Evolutionary conservation across 2,329 filamentous ascomycete genomes (phyloP).

Genomic region (Fusarium annulatum): DNA sequence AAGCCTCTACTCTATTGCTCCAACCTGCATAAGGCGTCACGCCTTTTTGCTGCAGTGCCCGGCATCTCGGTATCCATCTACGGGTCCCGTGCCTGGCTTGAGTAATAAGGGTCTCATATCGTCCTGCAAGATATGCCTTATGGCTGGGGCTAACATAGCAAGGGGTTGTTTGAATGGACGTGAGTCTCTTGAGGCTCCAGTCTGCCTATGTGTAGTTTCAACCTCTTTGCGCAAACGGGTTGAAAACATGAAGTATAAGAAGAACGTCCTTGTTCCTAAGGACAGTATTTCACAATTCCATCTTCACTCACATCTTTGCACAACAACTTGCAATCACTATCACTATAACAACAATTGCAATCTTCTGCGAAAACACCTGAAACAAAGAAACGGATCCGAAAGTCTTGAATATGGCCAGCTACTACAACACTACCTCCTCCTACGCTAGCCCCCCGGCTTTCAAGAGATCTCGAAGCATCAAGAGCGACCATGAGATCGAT

Average conservation of each 20-base stretch:
- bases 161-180: conserved; percentile 3
- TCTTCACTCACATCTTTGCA: conserved; percentile 9
- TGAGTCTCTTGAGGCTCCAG: conserved; percentile 16
- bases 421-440: conserved; percentile 42
- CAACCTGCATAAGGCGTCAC: conserved; percentile 14
- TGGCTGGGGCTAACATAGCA: conserved; percentile 19
- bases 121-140: conserved; percentile 31
- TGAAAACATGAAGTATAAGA: conserved; percentile 30
- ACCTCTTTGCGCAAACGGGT: conserved; percentile 18
- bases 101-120: conserved; percentile 6
- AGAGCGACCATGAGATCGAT: conserved; percentile 54
- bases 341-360: not conserved
- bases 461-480: conserved; percentile 54
- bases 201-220: conserved; percentile 28
- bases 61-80: not conserved
- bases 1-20: conserved; percentile 4
- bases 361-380: not conserved
- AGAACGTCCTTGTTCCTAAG: conserved; percentile 27
- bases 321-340: not conserved
- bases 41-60: conserved; percentile 20
- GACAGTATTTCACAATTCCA: conserved; percentile 8
- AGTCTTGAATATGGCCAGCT: conserved; percentile 42
- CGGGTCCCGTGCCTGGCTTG: conserved; percentile 31
- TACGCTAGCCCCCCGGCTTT: conserved; percentile 37
- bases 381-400: not conserved